Base-by-base conservation (phyloP, 345 rosid genomes). In the Erysimum cheiranthoides region DNA sequence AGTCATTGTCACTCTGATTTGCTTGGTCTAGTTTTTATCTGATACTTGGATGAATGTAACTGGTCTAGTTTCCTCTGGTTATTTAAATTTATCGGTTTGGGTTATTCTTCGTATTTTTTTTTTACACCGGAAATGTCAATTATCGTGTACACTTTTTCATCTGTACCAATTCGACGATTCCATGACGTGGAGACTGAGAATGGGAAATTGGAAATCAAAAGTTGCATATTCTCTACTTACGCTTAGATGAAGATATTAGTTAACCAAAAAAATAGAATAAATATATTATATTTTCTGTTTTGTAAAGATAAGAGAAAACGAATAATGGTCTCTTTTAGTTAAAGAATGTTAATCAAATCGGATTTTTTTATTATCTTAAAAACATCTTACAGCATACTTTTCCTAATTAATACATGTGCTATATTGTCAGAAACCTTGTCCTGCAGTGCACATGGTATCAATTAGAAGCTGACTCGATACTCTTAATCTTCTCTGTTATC, bases 391-490 rank as follows among this genome's bases (percentile, higher is more conserved):
- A 51, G 17, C 53, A 68, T 12, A 69, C 0, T 10, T n/a, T 34
- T 60, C 18, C n/a, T n/a, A n/a, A n/a, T 27, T 13, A 46, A 59
- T 13, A 52, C 71, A 73, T 53, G 77, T 58, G 57, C 53, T 62
- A 50, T 30, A 13, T 72, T 28, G 53, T 62, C 76, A 62, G 43
- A 73, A 51, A 50, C 62, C 39, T 62, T 71, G 75, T 49, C 39
- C 13, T 30, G 45, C 10, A 64, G 49, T 17, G 71, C 72, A 74
- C 78, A 56, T 74, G 73, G 51, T 74, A n/a, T 28, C 56, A 28
- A 36, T 25, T 56, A 34, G 40, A 46, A 56, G 14, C 35, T 65
- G 71, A 64, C 65, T 54, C 65, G 18, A 35, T 53, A 31, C 71
- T 73, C 71, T 42, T 73, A 21, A 73, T 49, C 58, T 61, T 50